These are phyloP conservation scores for Pleurotus eryngii DNA, from an alignment of 768 basidiomycete genomes.

Conservation along the genomic window DNA sequence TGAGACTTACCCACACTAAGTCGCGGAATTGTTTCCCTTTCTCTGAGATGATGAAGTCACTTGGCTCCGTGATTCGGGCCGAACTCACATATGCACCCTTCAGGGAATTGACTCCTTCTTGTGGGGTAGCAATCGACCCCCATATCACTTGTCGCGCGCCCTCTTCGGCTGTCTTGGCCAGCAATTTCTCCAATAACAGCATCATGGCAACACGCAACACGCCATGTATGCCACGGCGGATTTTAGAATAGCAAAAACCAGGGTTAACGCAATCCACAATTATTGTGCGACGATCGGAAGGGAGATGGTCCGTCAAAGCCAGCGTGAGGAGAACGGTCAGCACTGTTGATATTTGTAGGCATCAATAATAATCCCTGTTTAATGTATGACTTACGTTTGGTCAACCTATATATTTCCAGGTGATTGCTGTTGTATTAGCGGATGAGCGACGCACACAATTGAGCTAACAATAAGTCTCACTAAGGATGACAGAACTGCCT, in stretches of 20 bases:
- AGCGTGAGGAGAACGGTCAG: conserved; percentile 38
- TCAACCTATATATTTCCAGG: conserved; percentile 23
- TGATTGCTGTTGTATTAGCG: too few relatives aligned
- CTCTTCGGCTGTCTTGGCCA: conserved; percentile 35
- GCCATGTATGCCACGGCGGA: conserved; percentile 24
- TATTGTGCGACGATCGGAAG: conserved; percentile 15
- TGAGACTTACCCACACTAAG: conserved; percentile 30
- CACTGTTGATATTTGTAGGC: conserved; percentile 20
- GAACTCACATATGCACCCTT: conserved; percentile 27
- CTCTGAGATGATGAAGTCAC: conserved; percentile 30
- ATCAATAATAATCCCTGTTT: background rate
- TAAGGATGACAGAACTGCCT: too few relatives aligned
- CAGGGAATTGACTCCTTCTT: conserved; percentile 16
- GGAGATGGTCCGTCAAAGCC: conserved; percentile 28
- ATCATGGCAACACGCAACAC: conserved; percentile 2
- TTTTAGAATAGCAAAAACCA: conserved; percentile 36
- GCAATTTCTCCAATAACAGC: conserved; percentile 22
- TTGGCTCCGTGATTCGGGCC: conserved; percentile 24
- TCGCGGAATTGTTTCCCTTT: conserved; percentile 26
- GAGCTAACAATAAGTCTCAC: too few relatives aligned
- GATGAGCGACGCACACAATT: too few relatives aligned
- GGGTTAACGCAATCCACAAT: conserved; percentile 37
- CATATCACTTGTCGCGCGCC: conserved; percentile 32
- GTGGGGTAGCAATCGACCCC: conserved; percentile 23
- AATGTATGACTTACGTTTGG: conserved; percentile 29